Evolutionary conservation across 1,139 yeast genomes (phyloP).

Genomic region (Diutina rugosa): DNA sequence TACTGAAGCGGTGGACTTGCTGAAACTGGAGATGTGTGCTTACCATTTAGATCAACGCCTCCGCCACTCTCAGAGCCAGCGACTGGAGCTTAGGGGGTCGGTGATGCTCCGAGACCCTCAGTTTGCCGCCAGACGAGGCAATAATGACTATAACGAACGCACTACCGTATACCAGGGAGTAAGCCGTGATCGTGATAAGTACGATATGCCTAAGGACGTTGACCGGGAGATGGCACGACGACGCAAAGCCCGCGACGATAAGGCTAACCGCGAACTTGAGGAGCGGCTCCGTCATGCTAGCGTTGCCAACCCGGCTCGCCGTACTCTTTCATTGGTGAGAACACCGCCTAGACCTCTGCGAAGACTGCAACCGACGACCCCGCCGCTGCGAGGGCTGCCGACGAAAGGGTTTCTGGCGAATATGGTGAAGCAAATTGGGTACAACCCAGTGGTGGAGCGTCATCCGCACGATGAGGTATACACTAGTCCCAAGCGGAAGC

Average conservation of each 20-base stretch:
- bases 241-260: neutral
- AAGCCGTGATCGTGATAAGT: neutral
- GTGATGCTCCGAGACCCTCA: neutral
- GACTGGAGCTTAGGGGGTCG: slow-evolving; percentile 1
- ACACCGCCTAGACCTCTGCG: neutral
- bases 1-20: slow-evolving; percentile 42
- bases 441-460: neutral
- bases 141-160: neutral
- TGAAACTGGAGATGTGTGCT: slow-evolving; percentile 46
- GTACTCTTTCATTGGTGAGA: neutral
- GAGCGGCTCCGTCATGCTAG: neutral
- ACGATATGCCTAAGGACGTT: neutral
- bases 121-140: neutral
- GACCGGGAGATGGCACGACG: neutral
- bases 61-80: neutral
- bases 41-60: slow-evolving; percentile 29
- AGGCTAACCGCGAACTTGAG: neutral
- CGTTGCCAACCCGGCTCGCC: neutral
- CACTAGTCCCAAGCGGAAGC: neutral
- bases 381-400: neutral
- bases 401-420: neutral
- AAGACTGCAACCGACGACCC: neutral
- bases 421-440: neutral
- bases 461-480: neutral
- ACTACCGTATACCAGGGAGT: neutral